Conservation (phyloP, 2,329 filamentous ascomycete genomes). For the Ceratocystis huliohia region DNA sequence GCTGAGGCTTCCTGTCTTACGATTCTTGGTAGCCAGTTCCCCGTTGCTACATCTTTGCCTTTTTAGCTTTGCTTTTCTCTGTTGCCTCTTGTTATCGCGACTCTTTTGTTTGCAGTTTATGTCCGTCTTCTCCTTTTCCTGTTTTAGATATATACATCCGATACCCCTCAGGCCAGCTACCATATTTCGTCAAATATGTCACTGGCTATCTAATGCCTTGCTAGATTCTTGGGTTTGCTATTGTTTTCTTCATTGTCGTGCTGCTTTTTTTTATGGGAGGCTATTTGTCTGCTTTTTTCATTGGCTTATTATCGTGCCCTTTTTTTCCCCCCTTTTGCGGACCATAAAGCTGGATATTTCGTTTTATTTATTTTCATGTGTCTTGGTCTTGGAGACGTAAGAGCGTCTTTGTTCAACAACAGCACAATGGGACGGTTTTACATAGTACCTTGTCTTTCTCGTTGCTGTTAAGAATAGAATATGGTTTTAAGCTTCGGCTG, state of each 20-base stretch:
- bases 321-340: not conserved
- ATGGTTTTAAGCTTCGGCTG: not conserved
- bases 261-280: not conserved
- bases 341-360: not conserved
- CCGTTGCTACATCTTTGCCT: not conserved
- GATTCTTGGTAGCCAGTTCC: not conserved
- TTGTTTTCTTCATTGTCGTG: not conserved
- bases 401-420: not conserved
- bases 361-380: not conserved
- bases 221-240: not conserved
- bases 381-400: not conserved
- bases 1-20: not conserved
- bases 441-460: not conserved
- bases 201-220: not conserved
- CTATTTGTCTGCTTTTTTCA: not conserved
- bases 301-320: not conserved
- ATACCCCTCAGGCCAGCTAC: slow-evolving; percentile 8
- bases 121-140: not conserved
- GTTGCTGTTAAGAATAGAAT: not conserved
- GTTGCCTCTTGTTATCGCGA: not conserved
- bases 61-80: not conserved
- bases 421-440: not conserved
- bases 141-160: slow-evolving; percentile 11
- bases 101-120: not conserved
- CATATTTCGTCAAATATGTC: not conserved